A percentile compares a stretch with the other conserved stretches of the same genome.
phyloP scores from a whole-genome alignment of 2,329 filamentous ascomycete genomes.

The Fusarium tanahbumbuense region DNA sequence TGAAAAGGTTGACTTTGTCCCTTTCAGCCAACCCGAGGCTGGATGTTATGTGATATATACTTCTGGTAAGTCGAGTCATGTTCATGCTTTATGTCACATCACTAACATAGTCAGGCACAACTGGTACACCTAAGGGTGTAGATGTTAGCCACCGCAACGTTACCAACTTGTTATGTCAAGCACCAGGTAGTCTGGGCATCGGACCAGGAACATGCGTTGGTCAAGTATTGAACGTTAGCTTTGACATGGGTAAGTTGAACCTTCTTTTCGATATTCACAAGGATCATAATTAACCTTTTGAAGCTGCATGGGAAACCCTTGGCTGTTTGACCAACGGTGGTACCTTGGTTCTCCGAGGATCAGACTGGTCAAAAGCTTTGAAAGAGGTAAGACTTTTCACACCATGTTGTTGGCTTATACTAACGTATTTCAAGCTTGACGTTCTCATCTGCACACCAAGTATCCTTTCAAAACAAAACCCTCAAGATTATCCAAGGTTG shows the following conservation, averaged over 20 bases:
- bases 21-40: slow-evolving; percentile 36
- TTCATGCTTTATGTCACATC: accelerated
- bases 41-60: slow-evolving; percentile 67
- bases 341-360: slow-evolving; percentile 63
- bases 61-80: slow-evolving; percentile 53
- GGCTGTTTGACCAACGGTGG: slow-evolving; percentile 67
- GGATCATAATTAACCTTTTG: neutral
- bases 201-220: slow-evolving; percentile 62
- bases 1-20: neutral
- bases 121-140: slow-evolving; percentile 68
- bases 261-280: neutral
- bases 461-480: slow-evolving; percentile 63
- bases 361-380: slow-evolving; percentile 61
- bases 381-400: slow-evolving; percentile 50
- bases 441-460: slow-evolving; percentile 67
- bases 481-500: slow-evolving; percentile 60
- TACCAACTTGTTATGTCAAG: slow-evolving; percentile 63
- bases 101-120: slow-evolving; percentile 55
- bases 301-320: slow-evolving; percentile 70
- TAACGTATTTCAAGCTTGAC: slow-evolving; percentile 56
- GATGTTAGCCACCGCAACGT: slow-evolving; percentile 67
- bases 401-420: accelerated
- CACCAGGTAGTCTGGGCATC: slow-evolving; percentile 64
- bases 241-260: slow-evolving; percentile 67
- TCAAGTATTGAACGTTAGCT: slow-evolving; percentile 67